Conservation (phyloP, 108 stramenopile genomes). For the Skeletonema marinoi region DNA sequence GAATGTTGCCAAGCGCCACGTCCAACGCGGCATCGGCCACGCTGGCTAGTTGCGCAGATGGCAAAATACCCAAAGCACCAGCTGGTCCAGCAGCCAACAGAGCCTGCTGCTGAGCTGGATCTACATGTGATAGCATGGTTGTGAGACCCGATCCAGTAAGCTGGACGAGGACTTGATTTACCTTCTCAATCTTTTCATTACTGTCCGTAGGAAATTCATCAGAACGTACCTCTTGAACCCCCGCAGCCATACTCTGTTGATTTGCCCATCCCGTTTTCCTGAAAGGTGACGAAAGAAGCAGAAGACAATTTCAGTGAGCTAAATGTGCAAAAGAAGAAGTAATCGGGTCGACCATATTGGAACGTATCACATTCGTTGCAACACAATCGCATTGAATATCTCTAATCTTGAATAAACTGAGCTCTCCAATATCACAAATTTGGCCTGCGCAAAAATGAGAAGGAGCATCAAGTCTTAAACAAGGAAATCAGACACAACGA, state of each 20-base stretch:
- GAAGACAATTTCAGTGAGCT: slow-evolving; percentile 2
- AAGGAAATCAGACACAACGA: slow-evolving; percentile 6
- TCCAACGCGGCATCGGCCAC: slow-evolving; percentile 55
- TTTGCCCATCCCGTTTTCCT: slow-evolving; percentile 92
- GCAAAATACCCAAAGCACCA: slow-evolving; percentile 40
- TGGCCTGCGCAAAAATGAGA: slow-evolving; percentile 16
- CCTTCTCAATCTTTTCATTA: slow-evolving; percentile 62
- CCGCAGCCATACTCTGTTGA: slow-evolving; percentile 55
- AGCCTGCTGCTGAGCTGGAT: slow-evolving; percentile 32
- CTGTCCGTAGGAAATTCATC: slow-evolving; percentile 78
- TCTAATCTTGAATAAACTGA: background rate
- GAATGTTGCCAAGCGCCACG: slow-evolving; percentile 28
- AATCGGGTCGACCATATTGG: background rate
- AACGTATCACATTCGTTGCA: background rate
- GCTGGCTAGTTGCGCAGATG: slow-evolving; percentile 34
- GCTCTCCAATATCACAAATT: background rate
- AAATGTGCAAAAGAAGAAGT: slow-evolving; percentile 13
- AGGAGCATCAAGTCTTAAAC: slow-evolving; percentile 15
- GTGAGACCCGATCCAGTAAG: slow-evolving; percentile 53
- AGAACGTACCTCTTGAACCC: slow-evolving; percentile 60
- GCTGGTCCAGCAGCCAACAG: slow-evolving; percentile 47
- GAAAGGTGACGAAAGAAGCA: background rate
- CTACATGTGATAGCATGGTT: slow-evolving; percentile 37
- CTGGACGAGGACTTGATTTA: slow-evolving; percentile 52
- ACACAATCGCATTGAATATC: slow-evolving; percentile 6